Conservation (phyloP, 257 asterid species). For the Nicotiana tabacum region DNA sequence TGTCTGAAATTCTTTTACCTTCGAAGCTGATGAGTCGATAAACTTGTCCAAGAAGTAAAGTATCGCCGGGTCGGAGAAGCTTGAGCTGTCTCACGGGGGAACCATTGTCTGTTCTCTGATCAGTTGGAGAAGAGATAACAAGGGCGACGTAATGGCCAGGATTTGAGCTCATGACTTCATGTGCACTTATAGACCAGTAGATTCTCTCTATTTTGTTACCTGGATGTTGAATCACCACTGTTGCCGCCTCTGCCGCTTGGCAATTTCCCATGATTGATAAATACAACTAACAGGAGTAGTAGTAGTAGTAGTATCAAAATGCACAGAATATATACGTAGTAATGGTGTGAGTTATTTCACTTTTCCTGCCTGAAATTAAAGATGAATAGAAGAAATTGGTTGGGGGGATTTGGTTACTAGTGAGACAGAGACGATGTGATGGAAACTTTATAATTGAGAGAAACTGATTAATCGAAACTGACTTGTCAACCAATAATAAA, state of each 20-base stretch:
- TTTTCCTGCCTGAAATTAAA: background rate
- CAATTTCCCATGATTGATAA: conserved; percentile 61
- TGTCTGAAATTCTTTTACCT: conserved; percentile 30
- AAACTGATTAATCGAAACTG: background rate
- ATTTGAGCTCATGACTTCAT: conserved; percentile 62
- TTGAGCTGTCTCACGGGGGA: conserved; percentile 59
- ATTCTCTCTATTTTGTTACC: conserved; percentile 60
- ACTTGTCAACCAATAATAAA: conserved; percentile 1
- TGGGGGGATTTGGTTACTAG: background rate
- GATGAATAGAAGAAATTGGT: background rate
- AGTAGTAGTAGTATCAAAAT: background rate
- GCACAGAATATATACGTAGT: background rate
- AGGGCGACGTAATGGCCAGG: conserved; percentile 87
- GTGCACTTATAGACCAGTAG: conserved; percentile 65
- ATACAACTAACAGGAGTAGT: background rate
- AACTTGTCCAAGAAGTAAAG: conserved; percentile 65
- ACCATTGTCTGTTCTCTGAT: conserved; percentile 32
- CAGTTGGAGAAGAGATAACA: conserved; percentile 34
- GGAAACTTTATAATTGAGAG: background rate
- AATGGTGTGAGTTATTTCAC: background rate
- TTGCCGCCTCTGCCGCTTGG: conserved; percentile 89
- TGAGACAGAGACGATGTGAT: background rate
- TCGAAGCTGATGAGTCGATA: conserved; percentile 76
- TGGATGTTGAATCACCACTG: conserved; percentile 72
- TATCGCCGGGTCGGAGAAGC: conserved; percentile 78